These are phyloP conservation scores for Leishmania aethiopica DNA, from an alignment of 208 protist genomes.

Conservation along the genomic window DNA sequence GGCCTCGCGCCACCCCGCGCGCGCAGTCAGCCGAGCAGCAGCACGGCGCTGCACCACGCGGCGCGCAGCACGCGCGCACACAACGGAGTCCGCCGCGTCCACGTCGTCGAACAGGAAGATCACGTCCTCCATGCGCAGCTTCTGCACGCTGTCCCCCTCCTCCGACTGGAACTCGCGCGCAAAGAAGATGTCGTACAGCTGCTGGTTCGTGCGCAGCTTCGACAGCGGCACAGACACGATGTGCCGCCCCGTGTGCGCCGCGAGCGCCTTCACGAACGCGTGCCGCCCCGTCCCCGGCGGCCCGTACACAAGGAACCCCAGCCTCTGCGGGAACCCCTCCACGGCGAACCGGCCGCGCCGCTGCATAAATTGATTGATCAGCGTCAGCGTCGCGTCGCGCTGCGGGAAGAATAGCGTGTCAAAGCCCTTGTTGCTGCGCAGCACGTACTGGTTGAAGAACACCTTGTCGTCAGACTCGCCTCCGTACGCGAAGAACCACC, in stretches of 20 bases:
- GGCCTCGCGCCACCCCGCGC: slow-evolving; percentile 2
- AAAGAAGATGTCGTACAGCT: slow-evolving; percentile 91
- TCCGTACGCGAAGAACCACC: slow-evolving; percentile 23
- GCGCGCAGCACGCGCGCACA: slow-evolving; percentile 59
- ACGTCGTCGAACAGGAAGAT: slow-evolving; percentile 90
- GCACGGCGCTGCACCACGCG: slow-evolving; percentile 35
- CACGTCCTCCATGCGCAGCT: slow-evolving; percentile 68
- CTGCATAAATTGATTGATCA: slow-evolving; percentile 82
- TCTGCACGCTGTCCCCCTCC: slow-evolving; percentile 17
- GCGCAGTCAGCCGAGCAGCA: slow-evolving; percentile 32
- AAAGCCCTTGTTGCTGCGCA: slow-evolving; percentile 80
- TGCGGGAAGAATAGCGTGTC: slow-evolving; percentile 89
- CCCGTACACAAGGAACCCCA: slow-evolving; percentile 99
- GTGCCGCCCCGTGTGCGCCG: slow-evolving; percentile 97
- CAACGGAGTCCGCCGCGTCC: slow-evolving; percentile 67
- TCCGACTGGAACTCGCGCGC: slow-evolving; percentile 62
- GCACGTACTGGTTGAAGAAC: slow-evolving; percentile 72
- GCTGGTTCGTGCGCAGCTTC: slow-evolving; percentile 84
- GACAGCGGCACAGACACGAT: slow-evolving; percentile 76
- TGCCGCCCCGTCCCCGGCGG: slow-evolving; percentile 97
- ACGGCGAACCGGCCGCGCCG: slow-evolving; percentile 80
- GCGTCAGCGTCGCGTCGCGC: slow-evolving; percentile 58
- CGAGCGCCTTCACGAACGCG: slow-evolving; percentile 98
- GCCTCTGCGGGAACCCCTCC: slow-evolving; percentile 85
- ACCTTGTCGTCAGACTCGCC: slow-evolving; percentile 23